Conservation (phyloP, 23 red algal species). For the Gracilaria gracilis region DNA sequence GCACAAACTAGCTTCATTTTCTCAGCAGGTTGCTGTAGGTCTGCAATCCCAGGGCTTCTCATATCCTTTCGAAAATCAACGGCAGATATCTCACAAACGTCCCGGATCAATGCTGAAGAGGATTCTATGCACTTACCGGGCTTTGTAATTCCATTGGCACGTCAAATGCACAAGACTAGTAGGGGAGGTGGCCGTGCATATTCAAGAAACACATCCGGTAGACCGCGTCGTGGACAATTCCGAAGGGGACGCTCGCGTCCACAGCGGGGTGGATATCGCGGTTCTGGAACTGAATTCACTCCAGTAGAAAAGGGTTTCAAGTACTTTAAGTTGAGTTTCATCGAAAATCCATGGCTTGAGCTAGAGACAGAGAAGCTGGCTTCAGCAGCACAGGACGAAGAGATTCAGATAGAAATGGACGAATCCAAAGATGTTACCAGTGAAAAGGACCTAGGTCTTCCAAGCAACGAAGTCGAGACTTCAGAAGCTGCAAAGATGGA, state of each 20-base stretch:
- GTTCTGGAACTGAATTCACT: slow-evolving; percentile 46
- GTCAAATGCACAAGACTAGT: slow-evolving; percentile 29
- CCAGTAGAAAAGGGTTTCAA: slow-evolving; percentile 59
- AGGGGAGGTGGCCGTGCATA: not conserved
- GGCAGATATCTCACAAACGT: not conserved
- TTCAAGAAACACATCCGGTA: not conserved
- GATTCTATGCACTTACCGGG: not conserved
- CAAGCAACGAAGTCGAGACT: not conserved
- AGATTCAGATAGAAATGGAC: slow-evolving; percentile 20
- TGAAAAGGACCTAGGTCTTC: not conserved
- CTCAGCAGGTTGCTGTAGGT: no score
- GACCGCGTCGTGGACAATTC: slow-evolving; percentile 18
- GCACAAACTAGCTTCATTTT: no score
- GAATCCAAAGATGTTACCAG: not conserved
- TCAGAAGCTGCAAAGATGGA: not conserved
- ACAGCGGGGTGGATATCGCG: slow-evolving; percentile 45
- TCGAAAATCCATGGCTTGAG: slow-evolving; percentile 69
- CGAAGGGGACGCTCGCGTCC: slow-evolving; percentile 36
- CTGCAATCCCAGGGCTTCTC: no score
- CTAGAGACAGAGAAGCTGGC: slow-evolving; percentile 12
- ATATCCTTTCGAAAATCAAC: not conserved
- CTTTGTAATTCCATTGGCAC: slow-evolving; percentile 1
- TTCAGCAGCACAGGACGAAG: slow-evolving; percentile 2
- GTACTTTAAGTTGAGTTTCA: slow-evolving; percentile 62
- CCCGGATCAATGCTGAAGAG: not conserved